Base-by-base conservation (phyloP, 495 filamentous ascomycete genomes). In the Penicillium coffeae region DNA sequence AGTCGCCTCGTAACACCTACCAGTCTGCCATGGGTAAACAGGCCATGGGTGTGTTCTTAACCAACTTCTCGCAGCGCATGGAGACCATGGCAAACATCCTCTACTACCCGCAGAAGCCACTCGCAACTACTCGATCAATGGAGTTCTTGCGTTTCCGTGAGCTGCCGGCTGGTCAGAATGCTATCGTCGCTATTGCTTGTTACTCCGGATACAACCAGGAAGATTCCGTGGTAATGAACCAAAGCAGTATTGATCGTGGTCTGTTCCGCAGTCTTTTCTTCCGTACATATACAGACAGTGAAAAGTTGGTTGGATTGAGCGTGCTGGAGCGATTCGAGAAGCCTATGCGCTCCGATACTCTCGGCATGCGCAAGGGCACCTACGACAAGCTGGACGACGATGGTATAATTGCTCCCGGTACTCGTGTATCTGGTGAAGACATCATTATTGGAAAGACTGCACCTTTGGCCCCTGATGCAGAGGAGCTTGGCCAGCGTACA, bases 131-230 rank as follows among this genome's bases (percentile, higher is more conserved):
- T 10, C 83, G 93, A 19, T 95, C 90, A 1, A 99, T 99, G 94
- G 93, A 99, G 66, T 97, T 89, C 69, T 75, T 99, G 54, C 95
- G 94, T 51, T 99, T 97, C 81, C 81, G 93, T 59, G 94, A 99
- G 68, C 73, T 99, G 44, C 93, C 93, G 2, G 93, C 93, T 20
- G 93, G 93, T 6, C 93, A 99, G 69, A 99, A 99, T 58, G 93
- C 93, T 16, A 97, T 99, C 58, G 93, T 99, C 10, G 93, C 94
- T 30, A 97, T 99, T 74, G 80, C 88, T 38, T 90, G 86, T 65
- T 99, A 97, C 70, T 95, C 90, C 13, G 93, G 93, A n/a, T 99
- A 97, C 78, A 97, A 99, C 65, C 94, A 97, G 67, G 93, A 99
- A 88, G 93, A 99, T 81, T 97, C 93, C 18, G 93, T 99, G 43